phyloP scores from a whole-genome alignment of 1,284 basidiomycete genomes.

The Tylopilus orsonianus region DNA sequence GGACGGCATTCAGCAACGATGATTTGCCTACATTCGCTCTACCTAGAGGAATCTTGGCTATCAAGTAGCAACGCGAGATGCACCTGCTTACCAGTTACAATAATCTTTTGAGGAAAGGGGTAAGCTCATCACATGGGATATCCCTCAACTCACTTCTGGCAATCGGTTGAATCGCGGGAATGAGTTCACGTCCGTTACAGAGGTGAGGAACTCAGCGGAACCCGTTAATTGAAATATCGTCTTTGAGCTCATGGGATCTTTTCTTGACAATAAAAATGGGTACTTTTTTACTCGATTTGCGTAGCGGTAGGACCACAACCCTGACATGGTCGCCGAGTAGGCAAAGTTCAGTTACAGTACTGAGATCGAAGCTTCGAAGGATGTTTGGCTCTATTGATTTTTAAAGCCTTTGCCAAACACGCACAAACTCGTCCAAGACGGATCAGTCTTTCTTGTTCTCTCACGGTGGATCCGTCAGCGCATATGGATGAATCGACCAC shows the following conservation, averaged over 20 bases:
- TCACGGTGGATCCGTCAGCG: conserved; percentile 33
- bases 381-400: conserved; percentile 27
- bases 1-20: conserved; percentile 64
- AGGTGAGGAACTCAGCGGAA: conserved; percentile 47
- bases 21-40: conserved; percentile 76
- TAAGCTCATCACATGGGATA: neutral
- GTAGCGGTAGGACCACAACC: neutral
- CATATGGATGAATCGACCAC: conserved; percentile 68
- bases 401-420: conserved; percentile 25
- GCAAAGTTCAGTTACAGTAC: too few species aligned
- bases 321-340: conserved; percentile 23
- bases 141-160: conserved; percentile 46
- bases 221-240: conserved; percentile 37
- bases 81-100: conserved; percentile 47
- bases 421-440: conserved; percentile 25
- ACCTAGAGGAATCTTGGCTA: conserved; percentile 30
- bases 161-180: conserved; percentile 46
- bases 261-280: conserved; percentile 6
- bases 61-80: neutral
- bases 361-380: too few species aligned
- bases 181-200: conserved; percentile 39
- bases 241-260: conserved; percentile 14
- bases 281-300: neutral
- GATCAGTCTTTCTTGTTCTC: too few species aligned
- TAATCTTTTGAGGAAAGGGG: conserved; percentile 39